Evolutionary conservation across 345 rosid species (phyloP).

Genomic region (Anacardium occidentale): DNA sequence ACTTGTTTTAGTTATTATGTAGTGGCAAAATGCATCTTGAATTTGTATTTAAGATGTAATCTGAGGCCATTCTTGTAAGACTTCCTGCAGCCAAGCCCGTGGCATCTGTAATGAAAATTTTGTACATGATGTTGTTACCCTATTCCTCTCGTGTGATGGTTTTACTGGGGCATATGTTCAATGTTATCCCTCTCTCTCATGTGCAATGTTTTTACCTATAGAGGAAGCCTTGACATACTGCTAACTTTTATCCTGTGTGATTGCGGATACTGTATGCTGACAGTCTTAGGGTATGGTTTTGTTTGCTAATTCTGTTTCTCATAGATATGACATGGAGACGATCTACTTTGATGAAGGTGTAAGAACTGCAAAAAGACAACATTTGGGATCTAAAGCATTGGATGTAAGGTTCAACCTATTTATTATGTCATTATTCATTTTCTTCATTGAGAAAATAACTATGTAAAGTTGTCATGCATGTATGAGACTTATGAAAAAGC

Average conservation of each 20-base stretch:
- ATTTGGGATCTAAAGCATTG: constrained; percentile 57
- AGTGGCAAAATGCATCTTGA: not conserved
- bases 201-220: not conserved
- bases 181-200: not conserved
- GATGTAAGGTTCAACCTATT: constrained; percentile 43
- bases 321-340: constrained; percentile 65
- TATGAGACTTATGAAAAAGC: not conserved
- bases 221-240: not conserved
- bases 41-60: not conserved
- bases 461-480: not conserved
- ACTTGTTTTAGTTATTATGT: not conserved
- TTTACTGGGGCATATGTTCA: not conserved
- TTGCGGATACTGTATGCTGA: not conserved
- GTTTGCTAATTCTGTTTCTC: constrained; percentile 17
- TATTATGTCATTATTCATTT: not conserved
- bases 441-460: not conserved
- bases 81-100: not conserved
- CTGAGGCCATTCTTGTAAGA: too few species aligned
- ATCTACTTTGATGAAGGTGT: constrained; percentile 76
- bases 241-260: not conserved
- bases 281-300: not conserved
- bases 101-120: not conserved
- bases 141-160: not conserved
- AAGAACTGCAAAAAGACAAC: constrained; percentile 53
- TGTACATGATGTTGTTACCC: not conserved